Evolutionary conservation across 306 rosid species (phyloP), one percentile per base, ranked within the genome.

Genomic region (barrel medic (Medicago truncatula)): DNA sequence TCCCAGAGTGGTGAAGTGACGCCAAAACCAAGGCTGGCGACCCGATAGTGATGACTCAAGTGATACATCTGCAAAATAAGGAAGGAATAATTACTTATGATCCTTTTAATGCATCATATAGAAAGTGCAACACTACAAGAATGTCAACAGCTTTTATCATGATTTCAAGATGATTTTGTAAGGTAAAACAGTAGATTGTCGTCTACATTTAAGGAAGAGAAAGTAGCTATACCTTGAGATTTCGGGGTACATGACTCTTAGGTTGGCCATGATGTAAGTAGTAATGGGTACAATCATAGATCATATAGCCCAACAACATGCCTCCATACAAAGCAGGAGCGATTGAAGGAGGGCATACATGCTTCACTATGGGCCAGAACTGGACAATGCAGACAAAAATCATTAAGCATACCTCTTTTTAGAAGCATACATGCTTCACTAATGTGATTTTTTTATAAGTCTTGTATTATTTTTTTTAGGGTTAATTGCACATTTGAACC

Each of bases 261-360:
- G 97, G 97, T 67, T 92, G 97, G 74, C 97, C 92, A 76, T 95
- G 97, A 84, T 95, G 98, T 69, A 95, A 85, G 86, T 90, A 95
- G 80, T 89, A 92, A 84, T 95, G 98, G 64, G 97, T 92, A 76
- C 89, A 86, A 81, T 95, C 98, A 81, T 95, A 92, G 73, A 85
- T 80, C 76, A 95, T 97, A 83, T 95, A 92, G 69, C 97, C 96
- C 86, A 95, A 82, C 41, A 92, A 82, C 65, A 87, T 82, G n/a
- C 98, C 98, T 68, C 93, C 98, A 77, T 90, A 83, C 81, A 95
- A 23, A 47, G 94, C 97, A 70, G 98, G 97, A 63, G 98, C 77
- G 43, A 53, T 78, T 71, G 89, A 72, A 57, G 89, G 84, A 20
- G 89, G 44, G 57, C 85, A 52, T 17, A 85, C 2, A 74, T 89